Base-by-base conservation (phyloP, 768 basidiomycete genomes). In the Naematelia aurantialba region DNA sequence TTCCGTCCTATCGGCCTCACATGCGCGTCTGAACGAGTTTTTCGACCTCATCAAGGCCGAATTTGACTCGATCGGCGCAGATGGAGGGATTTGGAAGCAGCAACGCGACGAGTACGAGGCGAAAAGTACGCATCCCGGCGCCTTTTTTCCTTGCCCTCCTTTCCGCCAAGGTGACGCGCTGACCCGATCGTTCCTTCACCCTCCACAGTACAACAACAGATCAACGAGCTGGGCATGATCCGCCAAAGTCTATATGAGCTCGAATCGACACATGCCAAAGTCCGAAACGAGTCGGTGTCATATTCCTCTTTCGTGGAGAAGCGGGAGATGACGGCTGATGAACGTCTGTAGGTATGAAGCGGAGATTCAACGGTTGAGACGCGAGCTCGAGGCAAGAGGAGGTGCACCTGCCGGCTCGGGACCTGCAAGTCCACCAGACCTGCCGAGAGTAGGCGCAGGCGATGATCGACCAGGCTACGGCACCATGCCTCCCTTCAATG, bases 71-170 rank as follows among this genome's bases (percentile, higher is more conserved):
- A 79, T 93, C 59, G 79, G 84, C 8, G 79, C 81, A 48, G 91
- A 96, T 71, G 78, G 88, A 51, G 80, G 78, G n/a, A 70, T 82
- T 10, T 80, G 88, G 67, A 83, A 89, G 56, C 81, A 79, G 27
- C 89, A 94, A 78, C 81, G 89, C 51, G 92, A 96, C 66, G 94
- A 97, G 58, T 89, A 86, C 73, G 93, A 97, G 78, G 81, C 80
- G 4, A 92, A 91, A 82, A 84, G 94, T 93, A 63, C 58, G 86
- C 59, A 2, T 45, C 24, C 13, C 14, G 14, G 17, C 22, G n/a
- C 27, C 19, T 19, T n/a, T 52, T n/a, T 8, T 39, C 17, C 8
- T 39, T 8, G 34, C 34, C 34, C 17, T 17, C 34, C 34, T 39
- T 39, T 39, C 34, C 34, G 8, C 17, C 34, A 17, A 8, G 34